Conservation (phyloP, 192 early-diverging fungal species). For the Haplosporangium gracile region DNA sequence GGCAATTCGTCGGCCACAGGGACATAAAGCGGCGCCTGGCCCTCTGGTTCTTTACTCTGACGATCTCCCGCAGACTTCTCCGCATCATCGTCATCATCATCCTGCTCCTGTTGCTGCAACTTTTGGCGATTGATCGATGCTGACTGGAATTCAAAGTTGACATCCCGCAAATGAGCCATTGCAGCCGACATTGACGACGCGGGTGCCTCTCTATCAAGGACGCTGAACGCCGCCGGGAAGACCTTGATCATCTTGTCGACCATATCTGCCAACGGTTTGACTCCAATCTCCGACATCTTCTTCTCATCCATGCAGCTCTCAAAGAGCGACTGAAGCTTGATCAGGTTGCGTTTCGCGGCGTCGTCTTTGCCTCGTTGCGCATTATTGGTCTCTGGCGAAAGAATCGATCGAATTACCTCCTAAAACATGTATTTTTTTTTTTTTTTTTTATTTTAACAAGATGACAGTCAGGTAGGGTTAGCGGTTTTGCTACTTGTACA, state of each 20-base stretch:
- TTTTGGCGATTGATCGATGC: neutral
- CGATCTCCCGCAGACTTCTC: neutral
- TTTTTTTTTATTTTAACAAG: neutral
- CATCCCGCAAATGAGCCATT: neutral
- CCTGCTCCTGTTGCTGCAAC: neutral
- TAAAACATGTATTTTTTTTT: constrained; percentile 21
- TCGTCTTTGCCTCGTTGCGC: constrained; percentile 39
- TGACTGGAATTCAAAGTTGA: constrained; percentile 5
- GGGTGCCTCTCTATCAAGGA: constrained; percentile 25
- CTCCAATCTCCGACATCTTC: constrained; percentile 53
- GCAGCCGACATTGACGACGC: neutral
- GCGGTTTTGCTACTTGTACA: neutral
- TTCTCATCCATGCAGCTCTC: constrained; percentile 66
- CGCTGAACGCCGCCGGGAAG: constrained; percentile 44
- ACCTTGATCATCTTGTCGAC: constrained; percentile 45
- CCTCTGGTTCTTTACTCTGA: too few relatives aligned
- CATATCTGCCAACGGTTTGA: constrained; percentile 54
- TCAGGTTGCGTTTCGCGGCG: constrained; percentile 65
- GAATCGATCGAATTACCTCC: constrained; percentile 60
- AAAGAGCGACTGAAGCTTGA: constrained; percentile 69
- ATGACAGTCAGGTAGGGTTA: neutral
- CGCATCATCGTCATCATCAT: neutral
- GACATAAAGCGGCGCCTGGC: neutral
- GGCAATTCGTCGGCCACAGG: neutral
- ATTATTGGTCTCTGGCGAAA: constrained; percentile 62